Evolutionary conservation across 1,284 basidiomycete species (phyloP), one percentile per base, ranked within the genome.

Genomic region (Ganoderma sinense): DNA sequence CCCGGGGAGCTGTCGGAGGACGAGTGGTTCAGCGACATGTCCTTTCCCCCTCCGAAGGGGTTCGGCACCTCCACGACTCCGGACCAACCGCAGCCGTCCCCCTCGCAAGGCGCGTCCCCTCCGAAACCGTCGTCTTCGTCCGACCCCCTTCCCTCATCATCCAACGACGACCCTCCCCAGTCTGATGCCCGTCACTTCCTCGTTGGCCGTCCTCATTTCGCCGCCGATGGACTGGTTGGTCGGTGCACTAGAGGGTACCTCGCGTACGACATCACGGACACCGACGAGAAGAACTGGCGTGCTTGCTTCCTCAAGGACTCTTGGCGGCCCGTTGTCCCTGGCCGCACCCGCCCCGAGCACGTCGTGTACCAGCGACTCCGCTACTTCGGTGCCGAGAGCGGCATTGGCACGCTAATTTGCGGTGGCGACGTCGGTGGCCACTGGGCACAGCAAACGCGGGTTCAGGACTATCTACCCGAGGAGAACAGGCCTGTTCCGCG

Each of bases 371-470:
- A 67, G 40, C 62, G 55, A 11, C 6, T 53, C 64, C 0, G 43
- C 33, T 40, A 4, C 8, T 6, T 10, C 3, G 55, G 55, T 13
- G 4, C 26, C 4, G 59, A 41, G 6, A 6, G 26, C 2, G 18
- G 23, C 18, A 48, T 70, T n/a, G 62, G 59, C 5, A 61, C 62
- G 4, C 53, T 70, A 31, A 45, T 70, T 18, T 70, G 66, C 40
- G 65, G 66, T n/a, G 69, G 69, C 43, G 69, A 70, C 41, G 69
- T 70, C 29, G 69, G 58, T 13, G 69, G 62, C 1, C 59, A n/a
- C 33, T 16, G 39, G 40, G 48, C 56, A 4, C 69, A 70, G 45
- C 26, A 5, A 39, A 67, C 69, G 11, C 4, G 13, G 1, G 43
- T 63, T 5, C 69, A 70, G 29, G 62, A 70, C 1, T 5, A 53